phyloP scores from a whole-genome alignment of 2,329 filamentous ascomycete genomes.

The Cladophialophora carrionii region DNA sequence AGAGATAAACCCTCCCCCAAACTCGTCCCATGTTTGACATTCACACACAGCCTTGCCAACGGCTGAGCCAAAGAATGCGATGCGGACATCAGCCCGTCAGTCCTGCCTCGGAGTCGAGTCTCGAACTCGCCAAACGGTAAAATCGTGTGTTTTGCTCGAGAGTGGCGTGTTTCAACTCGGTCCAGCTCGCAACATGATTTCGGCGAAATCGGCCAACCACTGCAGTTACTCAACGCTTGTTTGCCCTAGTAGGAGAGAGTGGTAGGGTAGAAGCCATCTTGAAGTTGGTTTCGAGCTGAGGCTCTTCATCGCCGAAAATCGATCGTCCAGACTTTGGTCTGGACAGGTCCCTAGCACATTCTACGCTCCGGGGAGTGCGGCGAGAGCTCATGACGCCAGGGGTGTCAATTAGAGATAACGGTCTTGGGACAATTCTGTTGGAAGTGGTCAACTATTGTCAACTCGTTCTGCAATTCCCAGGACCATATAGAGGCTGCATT shows the following conservation, averaged over 20 bases:
- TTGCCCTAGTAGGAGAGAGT: conserved; percentile 4
- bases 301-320: conserved; percentile 20
- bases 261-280: conserved; percentile 3
- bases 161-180: conserved; percentile 2
- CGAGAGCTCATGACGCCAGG: conserved; percentile 12
- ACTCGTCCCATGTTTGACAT: conserved; percentile 10
- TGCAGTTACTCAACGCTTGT: neutral
- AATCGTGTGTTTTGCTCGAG: neutral
- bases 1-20: conserved; percentile 17
- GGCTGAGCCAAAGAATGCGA: conserved; percentile 3
- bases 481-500: neutral
- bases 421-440: conserved; percentile 9
- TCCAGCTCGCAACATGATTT: neutral
- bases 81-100: conserved; percentile 9
- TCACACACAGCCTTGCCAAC: conserved; percentile 19
- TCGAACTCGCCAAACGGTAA: neutral
- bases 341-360: neutral
- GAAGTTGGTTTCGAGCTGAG: conserved; percentile 11
- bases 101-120: conserved; percentile 1
- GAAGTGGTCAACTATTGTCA: conserved; percentile 5
- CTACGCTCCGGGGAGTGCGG: conserved; percentile 5
- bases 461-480: conserved; percentile 11
- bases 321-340: neutral
- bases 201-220: conserved; percentile 11
- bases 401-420: conserved; percentile 13